Conservation (phyloP, 2,329 filamentous ascomycete genomes). For the Colletotrichum falcatum region DNA sequence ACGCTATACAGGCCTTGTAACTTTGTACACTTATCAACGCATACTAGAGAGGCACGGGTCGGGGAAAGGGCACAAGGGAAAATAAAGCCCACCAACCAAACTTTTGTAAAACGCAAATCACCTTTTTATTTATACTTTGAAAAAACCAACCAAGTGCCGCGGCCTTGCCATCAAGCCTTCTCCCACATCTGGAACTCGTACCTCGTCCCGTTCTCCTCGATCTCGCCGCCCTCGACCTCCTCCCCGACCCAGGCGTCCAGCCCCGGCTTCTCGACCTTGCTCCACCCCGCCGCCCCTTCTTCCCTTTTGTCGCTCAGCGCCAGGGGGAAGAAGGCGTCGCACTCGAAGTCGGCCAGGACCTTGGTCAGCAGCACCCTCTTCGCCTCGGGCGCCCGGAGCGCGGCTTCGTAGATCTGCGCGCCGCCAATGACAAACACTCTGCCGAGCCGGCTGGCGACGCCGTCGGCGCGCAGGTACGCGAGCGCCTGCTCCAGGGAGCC, state of each 20-base stretch:
- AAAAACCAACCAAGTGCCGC: neutral
- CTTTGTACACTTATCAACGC: constrained; percentile 42
- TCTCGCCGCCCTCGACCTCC: constrained; percentile 64
- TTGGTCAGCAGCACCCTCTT: constrained; percentile 77
- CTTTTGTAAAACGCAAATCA: constrained; percentile 2
- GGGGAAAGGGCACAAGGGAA: neutral
- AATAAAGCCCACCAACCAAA: neutral
- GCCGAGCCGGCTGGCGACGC: constrained; percentile 54
- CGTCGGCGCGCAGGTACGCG: constrained; percentile 55
- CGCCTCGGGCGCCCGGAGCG: constrained; percentile 70
- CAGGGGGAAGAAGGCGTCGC: constrained; percentile 81
- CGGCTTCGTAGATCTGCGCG: constrained; percentile 82
- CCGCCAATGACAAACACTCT: constrained; percentile 91
- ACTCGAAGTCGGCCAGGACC: constrained; percentile 76
- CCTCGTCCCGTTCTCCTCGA: constrained; percentile 72
- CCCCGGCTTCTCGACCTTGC: constrained; percentile 55
- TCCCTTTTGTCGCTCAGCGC: constrained; percentile 58
- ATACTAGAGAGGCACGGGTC: constrained; percentile 10
- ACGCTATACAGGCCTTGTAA: constrained; percentile 43
- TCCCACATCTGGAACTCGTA: constrained; percentile 85
- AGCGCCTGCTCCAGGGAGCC: constrained; percentile 70
- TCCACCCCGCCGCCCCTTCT: constrained; percentile 24
- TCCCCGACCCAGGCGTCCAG: constrained; percentile 76
- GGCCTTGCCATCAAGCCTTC: constrained; percentile 50
- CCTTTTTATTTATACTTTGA: neutral